phyloP scores from a whole-genome alignment of 768 basidiomycete species.

The Boletus patriciae region DNA sequence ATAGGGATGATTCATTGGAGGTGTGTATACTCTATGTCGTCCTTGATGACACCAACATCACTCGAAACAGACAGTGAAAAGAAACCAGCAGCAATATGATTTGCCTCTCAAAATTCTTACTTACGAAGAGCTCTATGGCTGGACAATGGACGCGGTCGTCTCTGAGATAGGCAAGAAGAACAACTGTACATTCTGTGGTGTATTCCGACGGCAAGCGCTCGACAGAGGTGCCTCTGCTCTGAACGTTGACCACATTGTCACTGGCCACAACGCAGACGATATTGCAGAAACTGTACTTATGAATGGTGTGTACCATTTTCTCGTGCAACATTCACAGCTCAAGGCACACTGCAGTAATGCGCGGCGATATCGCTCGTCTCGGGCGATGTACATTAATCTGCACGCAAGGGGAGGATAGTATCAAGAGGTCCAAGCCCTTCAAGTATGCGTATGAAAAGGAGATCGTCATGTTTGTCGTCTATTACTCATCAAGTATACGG shows the following conservation, averaged over 20 bases:
- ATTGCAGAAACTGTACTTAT: constrained; percentile 98
- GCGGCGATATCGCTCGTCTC: constrained; percentile 93
- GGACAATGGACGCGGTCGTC: constrained; percentile 99
- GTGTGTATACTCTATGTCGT: constrained; percentile 39
- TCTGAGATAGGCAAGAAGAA: constrained; percentile 95
- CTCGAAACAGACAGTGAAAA: constrained; percentile 81
- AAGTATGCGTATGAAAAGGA: constrained; percentile 99
- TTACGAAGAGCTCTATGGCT: constrained; percentile 95
- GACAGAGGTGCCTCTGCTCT: constrained; percentile 91
- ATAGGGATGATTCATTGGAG: constrained; percentile 95
- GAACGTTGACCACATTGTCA: constrained; percentile 94
- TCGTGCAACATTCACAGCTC: background rate
- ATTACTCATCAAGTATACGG: background rate
- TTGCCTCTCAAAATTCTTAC: constrained; percentile 95
- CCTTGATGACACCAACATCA: constrained; percentile 4
- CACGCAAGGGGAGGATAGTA: constrained; percentile 94
- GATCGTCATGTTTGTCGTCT: constrained; percentile 82
- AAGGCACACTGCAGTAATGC: constrained; percentile 69
- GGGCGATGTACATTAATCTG: constrained; percentile 93
- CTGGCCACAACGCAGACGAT: constrained; percentile 98
- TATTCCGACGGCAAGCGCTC: constrained; percentile 93
- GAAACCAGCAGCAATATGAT: constrained; percentile 93
- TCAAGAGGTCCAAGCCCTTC: constrained; percentile 98
- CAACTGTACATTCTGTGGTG: constrained; percentile 99
- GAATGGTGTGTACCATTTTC: constrained; percentile 71